Base-by-base conservation (phyloP, 768 basidiomycete genomes). In the Russula vinacea region DNA sequence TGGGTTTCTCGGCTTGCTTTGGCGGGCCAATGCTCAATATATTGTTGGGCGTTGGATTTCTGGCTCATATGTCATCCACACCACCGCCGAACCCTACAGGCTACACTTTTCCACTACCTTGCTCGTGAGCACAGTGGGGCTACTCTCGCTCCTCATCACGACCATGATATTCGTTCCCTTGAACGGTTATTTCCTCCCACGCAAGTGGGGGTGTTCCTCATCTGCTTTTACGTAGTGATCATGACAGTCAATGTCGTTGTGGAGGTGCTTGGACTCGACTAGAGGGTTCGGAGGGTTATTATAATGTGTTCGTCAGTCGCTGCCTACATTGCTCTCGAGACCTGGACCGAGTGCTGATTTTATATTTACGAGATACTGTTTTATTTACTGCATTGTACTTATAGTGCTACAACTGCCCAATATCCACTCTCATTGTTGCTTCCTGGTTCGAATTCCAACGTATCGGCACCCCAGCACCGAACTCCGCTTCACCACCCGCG, bases 1-100 rank as follows among this genome's bases (percentile, higher is more conserved):
- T 95, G 94, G 94, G 90, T 26, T 94, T 97, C 75, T 92, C 92
- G 5, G 94, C 94, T 0, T 97, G 94, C 74, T 95, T 95, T 69
- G 94, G 94, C 55, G 89, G 92, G 1, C 92, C 92, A 0, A 92
- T 94, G 91, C 83, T 94, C 68, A 94, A 94, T 75, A 92, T 94
- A 65, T 82, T 94, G 6, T 84, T 93, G 40, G 96, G 96, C 1
- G 82, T 98, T 62, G 97, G 97, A 82, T 96, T 57, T 94, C 94
- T 0, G 96, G 97, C 7, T 85, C 90, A 3, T 92, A 92, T 72
- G 82, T 95, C 70, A 92, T 90, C 66, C 76, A 83, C 40, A 79
- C 89, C 58, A 84, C 83, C 3, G 74, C 74, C 0, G 56, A 84
- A 51, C 84, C 92, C 8, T 91, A 90, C 73, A 70, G 76, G n/a